A percentile compares a stretch with the other conserved stretches of the same genome.
Evolutionary conservation across 2,329 filamentous ascomycete genomes (phyloP).

Genomic region (Verticillium albo-atrum): DNA sequence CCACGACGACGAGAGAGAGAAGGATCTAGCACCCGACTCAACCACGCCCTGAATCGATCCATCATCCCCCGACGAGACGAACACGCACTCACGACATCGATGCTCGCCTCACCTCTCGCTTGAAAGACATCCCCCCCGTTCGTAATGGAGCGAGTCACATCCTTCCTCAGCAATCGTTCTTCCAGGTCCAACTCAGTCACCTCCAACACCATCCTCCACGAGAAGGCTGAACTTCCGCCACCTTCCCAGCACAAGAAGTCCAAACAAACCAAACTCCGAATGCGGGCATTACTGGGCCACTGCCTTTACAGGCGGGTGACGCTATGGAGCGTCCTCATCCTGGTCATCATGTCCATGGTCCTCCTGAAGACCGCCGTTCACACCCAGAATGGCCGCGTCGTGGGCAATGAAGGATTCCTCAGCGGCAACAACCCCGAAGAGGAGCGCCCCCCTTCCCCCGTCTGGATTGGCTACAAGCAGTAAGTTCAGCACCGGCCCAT

Average conservation of each 20-base stretch:
- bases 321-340: conserved; percentile 41
- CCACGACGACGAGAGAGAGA: neutral
- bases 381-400: conserved; percentile 14
- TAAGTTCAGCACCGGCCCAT: conserved; percentile 22
- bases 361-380: conserved; percentile 28
- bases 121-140: neutral
- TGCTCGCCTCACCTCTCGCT: neutral
- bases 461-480: conserved; percentile 36
- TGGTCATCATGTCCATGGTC: conserved; percentile 34
- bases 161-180: conserved; percentile 12
- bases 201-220: neutral
- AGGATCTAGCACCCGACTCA: neutral
- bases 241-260: conserved; percentile 8
- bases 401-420: conserved; percentile 13
- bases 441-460: conserved; percentile 27
- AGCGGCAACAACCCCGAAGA: conserved; percentile 9
- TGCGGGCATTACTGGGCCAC: conserved; percentile 43
- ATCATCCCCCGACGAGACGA: neutral
- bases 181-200: conserved; percentile 11
- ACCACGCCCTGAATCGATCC: neutral
- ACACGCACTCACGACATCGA: neutral
- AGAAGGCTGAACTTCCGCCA: neutral
- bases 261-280: conserved; percentile 31
- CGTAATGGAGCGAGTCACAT: conserved; percentile 13
- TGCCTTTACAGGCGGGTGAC: conserved; percentile 49